These are phyloP conservation scores for Euphorbia lathyris DNA, from an alignment of 345 rosid genomes.

Conservation along the genomic window DNA sequence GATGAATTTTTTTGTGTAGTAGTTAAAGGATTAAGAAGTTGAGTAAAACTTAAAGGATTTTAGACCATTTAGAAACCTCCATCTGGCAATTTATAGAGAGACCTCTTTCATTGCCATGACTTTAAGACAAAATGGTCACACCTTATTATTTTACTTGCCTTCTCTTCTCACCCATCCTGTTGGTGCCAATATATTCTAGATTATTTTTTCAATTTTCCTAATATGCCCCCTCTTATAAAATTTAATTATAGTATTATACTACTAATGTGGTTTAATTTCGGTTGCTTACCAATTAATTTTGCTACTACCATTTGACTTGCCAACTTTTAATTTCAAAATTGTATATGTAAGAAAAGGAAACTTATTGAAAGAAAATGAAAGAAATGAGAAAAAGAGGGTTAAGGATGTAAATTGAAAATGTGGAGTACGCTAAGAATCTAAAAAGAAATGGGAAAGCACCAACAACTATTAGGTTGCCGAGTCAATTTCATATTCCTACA, in stretches of 20 bases:
- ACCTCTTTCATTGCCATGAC: constrained; percentile 32
- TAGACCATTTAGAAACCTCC: constrained; percentile 41
- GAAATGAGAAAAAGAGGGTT: constrained; percentile 1
- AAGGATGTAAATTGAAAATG: neutral
- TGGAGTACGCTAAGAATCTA: constrained; percentile 8
- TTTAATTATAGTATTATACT: neutral
- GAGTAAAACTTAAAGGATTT: constrained; percentile 24
- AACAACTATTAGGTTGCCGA: constrained; percentile 44
- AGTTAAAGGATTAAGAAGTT: constrained; percentile 33
- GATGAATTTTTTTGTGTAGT: constrained; percentile 23
- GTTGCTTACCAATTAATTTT: neutral
- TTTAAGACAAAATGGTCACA: constrained; percentile 36
- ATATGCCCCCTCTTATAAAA: neutral
- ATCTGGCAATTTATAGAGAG: constrained; percentile 34
- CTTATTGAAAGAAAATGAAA: too few species aligned
- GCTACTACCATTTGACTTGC: constrained; percentile 2
- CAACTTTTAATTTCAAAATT: constrained; percentile 1
- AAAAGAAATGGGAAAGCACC: constrained; percentile 13
- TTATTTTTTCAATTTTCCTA: constrained; percentile 7
- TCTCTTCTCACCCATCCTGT: constrained; percentile 14
- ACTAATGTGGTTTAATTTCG: neutral
- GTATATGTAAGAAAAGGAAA: neutral
- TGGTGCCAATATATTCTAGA: constrained; percentile 15
- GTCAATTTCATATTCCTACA: constrained; percentile 46
- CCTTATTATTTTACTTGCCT: constrained; percentile 12